These are phyloP conservation scores for Panicum virgatum DNA, from an alignment of 202 grass and related monocot genomes.

Conservation along the genomic window DNA sequence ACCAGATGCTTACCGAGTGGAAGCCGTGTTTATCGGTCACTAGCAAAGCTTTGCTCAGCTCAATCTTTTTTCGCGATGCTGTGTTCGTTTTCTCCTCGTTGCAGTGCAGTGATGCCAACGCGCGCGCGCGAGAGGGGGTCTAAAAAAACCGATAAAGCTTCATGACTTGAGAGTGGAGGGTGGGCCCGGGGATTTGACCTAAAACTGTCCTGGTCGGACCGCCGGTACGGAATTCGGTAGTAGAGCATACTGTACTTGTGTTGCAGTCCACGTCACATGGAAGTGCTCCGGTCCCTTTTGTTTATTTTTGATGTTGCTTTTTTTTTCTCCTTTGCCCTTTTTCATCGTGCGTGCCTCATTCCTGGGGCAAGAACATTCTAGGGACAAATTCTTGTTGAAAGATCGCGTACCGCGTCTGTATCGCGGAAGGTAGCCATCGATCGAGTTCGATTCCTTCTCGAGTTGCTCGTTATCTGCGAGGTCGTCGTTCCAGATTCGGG, in stretches of 20 bases:
- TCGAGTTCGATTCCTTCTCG: neutral
- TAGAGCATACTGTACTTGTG: too few relatives aligned
- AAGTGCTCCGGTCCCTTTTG: neutral
- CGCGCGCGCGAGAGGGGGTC: too few relatives aligned
- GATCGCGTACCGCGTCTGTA: neutral
- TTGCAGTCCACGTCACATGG: too few relatives aligned
- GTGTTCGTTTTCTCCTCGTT: neutral
- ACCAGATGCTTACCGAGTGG: neutral
- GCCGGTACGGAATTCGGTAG: slow-evolving; percentile 23
- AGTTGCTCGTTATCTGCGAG: neutral
- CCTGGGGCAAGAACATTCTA: neutral
- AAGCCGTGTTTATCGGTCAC: neutral
- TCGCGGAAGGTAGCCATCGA: too few relatives aligned
- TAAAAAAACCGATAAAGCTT: too few relatives aligned
- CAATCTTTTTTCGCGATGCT: neutral
- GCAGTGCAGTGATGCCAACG: slow-evolving; percentile 6
- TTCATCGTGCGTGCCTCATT: neutral
- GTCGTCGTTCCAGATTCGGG: neutral
- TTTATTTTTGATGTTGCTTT: neutral
- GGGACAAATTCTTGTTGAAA: neutral
- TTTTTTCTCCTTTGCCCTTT: neutral
- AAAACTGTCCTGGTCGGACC: slow-evolving; percentile 28
- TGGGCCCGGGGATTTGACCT: slow-evolving; percentile 12
- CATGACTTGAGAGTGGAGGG: slow-evolving; percentile 1
- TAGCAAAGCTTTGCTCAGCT: neutral